Evolutionary conservation across 2,329 filamentous ascomycete species (phyloP).

Genomic region (Alternaria arborescens): DNA sequence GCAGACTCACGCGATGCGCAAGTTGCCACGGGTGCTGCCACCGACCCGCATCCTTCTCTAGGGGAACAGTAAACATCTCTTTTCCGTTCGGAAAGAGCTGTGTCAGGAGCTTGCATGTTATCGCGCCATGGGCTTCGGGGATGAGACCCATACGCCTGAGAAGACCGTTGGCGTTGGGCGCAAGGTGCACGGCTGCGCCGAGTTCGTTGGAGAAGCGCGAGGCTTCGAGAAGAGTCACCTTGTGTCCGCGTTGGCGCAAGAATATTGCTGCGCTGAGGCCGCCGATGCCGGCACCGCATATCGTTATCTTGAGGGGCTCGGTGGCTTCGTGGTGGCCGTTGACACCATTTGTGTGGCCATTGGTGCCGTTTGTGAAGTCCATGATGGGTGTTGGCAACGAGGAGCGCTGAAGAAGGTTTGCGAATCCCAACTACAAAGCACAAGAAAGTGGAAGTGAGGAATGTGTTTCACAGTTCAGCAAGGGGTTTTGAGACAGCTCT

Average conservation of each 20-base stretch:
- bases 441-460: neutral
- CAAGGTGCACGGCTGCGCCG: conserved; percentile 70
- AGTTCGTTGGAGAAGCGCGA: conserved; percentile 64
- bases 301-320: conserved; percentile 51
- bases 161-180: conserved; percentile 68
- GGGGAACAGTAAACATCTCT: conserved; percentile 46
- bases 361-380: conserved; percentile 25
- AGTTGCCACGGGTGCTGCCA: conserved; percentile 65
- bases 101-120: conserved; percentile 36
- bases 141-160: conserved; percentile 58
- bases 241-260: conserved; percentile 55
- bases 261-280: conserved; percentile 63
- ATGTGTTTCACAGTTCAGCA: neutral
- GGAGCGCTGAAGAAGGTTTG: neutral
- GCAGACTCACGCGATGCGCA: conserved; percentile 63
- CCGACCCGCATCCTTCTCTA: conserved; percentile 51
- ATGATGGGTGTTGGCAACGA: conserved; percentile 12
- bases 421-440: neutral
- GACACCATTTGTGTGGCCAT: conserved; percentile 8
- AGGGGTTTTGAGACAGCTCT: neutral
- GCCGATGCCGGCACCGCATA: conserved; percentile 60
- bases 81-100: conserved; percentile 54
- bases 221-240: conserved; percentile 50
- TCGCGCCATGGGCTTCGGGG: conserved; percentile 52
- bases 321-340: neutral